These are phyloP conservation scores for Thozetella sp. DNA, from an alignment of 495 filamentous ascomycete genomes.

Conservation along the genomic window DNA sequence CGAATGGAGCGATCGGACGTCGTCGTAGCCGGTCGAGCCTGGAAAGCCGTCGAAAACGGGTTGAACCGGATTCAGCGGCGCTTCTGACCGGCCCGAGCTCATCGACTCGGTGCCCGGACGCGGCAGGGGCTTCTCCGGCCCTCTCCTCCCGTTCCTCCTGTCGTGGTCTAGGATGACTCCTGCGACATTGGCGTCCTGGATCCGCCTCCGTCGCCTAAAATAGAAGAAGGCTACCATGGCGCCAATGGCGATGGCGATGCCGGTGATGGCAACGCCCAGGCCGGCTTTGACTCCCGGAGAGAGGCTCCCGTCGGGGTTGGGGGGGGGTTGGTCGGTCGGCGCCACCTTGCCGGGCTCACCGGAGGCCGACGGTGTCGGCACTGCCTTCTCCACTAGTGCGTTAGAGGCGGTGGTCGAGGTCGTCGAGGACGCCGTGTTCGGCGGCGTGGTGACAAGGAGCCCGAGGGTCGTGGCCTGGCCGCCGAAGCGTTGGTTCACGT, in stretches of 20 bases:
- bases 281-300: conserved; percentile 24
- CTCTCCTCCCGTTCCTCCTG: conserved; percentile 16
- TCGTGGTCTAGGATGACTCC: conserved; percentile 20
- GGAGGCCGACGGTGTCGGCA: no score
- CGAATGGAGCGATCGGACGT: conserved; percentile 24
- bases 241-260: conserved; percentile 15
- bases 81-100: conserved; percentile 20
- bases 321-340: no score
- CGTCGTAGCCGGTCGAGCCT: conserved; percentile 33
- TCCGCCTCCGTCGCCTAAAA: conserved; percentile 22
- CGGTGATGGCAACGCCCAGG: conserved; percentile 22
- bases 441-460: not conserved
- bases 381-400: no score
- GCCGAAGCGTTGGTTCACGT: conserved; percentile 3
- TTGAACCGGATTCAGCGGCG: conserved; percentile 25
- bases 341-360: not conserved
- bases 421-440: not conserved
- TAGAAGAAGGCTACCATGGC: conserved; percentile 28
- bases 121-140: conserved; percentile 13
- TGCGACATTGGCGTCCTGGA: conserved; percentile 12
- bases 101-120: conserved; percentile 16
- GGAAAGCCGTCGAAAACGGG: conserved; percentile 31
- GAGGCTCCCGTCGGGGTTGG: conserved; percentile 11
- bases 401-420: no score
- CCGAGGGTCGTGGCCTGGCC: conserved; percentile 13